Base-by-base conservation (phyloP, 106 monocot genomes). In the Apostasia ramifera region DNA sequence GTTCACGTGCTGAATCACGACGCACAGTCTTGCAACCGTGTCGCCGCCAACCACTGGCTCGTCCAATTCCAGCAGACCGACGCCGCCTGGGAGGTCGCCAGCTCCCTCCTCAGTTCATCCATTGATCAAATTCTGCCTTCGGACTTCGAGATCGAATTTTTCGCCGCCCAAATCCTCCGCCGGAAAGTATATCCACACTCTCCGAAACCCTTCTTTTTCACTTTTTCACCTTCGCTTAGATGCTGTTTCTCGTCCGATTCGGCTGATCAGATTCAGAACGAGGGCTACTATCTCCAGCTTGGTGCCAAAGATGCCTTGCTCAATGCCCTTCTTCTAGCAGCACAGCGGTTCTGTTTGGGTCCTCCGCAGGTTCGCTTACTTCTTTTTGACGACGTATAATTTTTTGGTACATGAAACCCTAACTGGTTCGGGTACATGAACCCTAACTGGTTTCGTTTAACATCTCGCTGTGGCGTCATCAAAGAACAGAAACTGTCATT, bases 31-130 rank as follows among this genome's bases (percentile, higher is more conserved):
- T 80, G 78, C 70, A 86, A 88, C 64, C 83, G 95, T 52, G 86
- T 92, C 46, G 91, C 95, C 26, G 95, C 95, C 41, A 92, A 92
- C 77, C 88, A 86, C 65, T 95, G 95, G 95, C 91, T 95, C 8
- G 78, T 91, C 55, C 86, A 89, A 62, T 92, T 95, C 79, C 95
- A 95, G 86, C 74, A 84, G 57, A 80, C 82, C 63, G 80, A 88
- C 56, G 70, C 81, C 59, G 92, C 86, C 42, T 95, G 92, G 91
- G 86, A 79, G 76, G 89, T 92, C 57, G 92, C 89, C 71, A 73
- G 84, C 63, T 81, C 95, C 38, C 72, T 95, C 66, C 95, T 95
- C 74, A 80, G 84, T 53, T 71, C 74, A 57, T 13, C 84, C 42
- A 53, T 58, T 9, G 55, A 44, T 14, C 46, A 44, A 47, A 14